phyloP scores from a whole-genome alignment of 805 yeast species.

The Kodamaea nitidulidarum region DNA sequence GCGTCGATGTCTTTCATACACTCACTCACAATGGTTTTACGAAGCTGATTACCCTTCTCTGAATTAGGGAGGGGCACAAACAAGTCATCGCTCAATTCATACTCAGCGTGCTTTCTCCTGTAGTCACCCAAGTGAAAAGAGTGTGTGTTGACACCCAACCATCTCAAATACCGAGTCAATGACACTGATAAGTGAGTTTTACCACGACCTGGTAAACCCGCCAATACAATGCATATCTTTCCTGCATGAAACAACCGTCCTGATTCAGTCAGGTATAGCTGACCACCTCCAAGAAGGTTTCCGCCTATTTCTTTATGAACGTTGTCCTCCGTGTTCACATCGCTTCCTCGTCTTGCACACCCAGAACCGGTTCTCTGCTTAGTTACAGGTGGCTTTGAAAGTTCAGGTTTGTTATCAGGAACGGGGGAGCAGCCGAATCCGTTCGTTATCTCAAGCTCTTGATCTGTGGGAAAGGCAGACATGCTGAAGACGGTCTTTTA shows the following conservation, averaged over 20 bases:
- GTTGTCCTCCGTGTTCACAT: slow-evolving; percentile 44
- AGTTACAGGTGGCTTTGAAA: slow-evolving; percentile 18
- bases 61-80: slow-evolving; percentile 52
- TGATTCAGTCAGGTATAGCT: slow-evolving; percentile 84
- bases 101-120: slow-evolving; percentile 55
- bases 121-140: slow-evolving; percentile 91
- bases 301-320: slow-evolving; percentile 65
- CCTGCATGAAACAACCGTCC: slow-evolving; percentile 97
- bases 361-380: slow-evolving; percentile 4
- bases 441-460: slow-evolving; percentile 30
- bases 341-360: slow-evolving; percentile 31
- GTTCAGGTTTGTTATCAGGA: slow-evolving; percentile 13
- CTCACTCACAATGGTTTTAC: slow-evolving; percentile 55
- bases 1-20: slow-evolving; percentile 66
- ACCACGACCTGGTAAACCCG: slow-evolving; percentile 94
- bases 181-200: slow-evolving; percentile 92
- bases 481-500: slow-evolving; percentile 4
- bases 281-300: slow-evolving; percentile 66
- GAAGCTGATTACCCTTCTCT: slow-evolving; percentile 45
- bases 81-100: slow-evolving; percentile 61
- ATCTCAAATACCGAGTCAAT: slow-evolving; percentile 83
- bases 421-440: slow-evolving; percentile 38
- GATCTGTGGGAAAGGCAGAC: slow-evolving; percentile 23
- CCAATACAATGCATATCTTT: slow-evolving; percentile 78
- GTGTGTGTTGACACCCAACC: slow-evolving; percentile 94